Evolutionary conservation across 768 basidiomycete species (phyloP).

Genomic region (Termitomyces sp.): DNA sequence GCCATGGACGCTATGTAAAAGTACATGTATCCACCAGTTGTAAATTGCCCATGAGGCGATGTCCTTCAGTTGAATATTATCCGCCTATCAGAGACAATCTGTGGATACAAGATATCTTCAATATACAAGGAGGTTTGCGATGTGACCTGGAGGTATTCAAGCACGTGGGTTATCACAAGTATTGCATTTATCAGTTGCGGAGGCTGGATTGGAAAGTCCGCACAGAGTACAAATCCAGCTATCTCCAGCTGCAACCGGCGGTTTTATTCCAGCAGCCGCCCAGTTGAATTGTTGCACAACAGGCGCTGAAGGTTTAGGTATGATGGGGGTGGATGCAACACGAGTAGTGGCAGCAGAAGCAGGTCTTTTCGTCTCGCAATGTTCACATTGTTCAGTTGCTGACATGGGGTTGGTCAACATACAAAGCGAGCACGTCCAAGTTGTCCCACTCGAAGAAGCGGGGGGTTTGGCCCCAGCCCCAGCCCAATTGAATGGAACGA

Average conservation of each 20-base stretch:
- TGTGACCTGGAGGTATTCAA: not conserved
- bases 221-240: constrained; percentile 60
- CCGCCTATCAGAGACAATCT: not conserved
- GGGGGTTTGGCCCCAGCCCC: constrained; percentile 10
- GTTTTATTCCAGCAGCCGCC: constrained; percentile 54
- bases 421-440: constrained; percentile 8
- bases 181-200: constrained; percentile 36
- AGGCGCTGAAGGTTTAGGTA: constrained; percentile 6
- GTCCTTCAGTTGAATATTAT: not conserved
- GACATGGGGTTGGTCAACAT: constrained; percentile 8
- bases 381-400: constrained; percentile 7
- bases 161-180: constrained; percentile 36
- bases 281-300: constrained; percentile 47
- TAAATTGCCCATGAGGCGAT: not conserved
- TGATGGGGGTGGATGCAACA: not conserved
- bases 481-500: constrained; percentile 12
- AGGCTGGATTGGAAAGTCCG: constrained; percentile 39
- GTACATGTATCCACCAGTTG: constrained; percentile 1
- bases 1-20: not conserved
- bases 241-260: constrained; percentile 25
- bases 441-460: not conserved
- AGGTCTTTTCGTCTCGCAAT: constrained; percentile 6
- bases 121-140: not conserved
- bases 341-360: constrained; percentile 1
- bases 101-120: not conserved